Percentiles rank a stretch among this genome's conserved stretches.
phyloP scores from a whole-genome alignment of 2,329 filamentous ascomycete species.

The Colletotrichum sp. region DNA sequence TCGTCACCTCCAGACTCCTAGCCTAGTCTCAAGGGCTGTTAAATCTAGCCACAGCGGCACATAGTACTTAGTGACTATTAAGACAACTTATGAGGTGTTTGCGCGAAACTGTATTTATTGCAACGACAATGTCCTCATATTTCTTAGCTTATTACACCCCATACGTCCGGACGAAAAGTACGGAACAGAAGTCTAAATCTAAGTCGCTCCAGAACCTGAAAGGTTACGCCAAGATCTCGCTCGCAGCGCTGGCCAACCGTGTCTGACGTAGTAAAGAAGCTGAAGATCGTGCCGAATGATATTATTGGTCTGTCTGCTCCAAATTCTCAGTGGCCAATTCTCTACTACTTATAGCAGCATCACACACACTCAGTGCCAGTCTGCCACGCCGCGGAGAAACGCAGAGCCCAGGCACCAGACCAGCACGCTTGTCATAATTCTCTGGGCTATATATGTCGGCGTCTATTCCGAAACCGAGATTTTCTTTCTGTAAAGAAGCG shows the following conservation, averaged over 20 bases:
- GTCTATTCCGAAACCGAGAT: not conserved
- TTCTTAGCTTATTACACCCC: too few relatives aligned
- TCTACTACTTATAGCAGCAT: not conserved
- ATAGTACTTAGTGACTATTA: too few relatives aligned
- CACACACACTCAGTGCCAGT: fast-evolving
- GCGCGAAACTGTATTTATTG: too few relatives aligned
- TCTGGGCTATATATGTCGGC: fast-evolving
- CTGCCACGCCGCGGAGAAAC: not conserved
- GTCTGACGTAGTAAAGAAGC: too few relatives aligned
- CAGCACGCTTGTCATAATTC: not conserved
- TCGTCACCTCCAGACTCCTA: too few relatives aligned
- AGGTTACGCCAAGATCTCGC: not conserved
- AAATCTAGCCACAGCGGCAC: too few relatives aligned
- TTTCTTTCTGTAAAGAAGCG: not conserved
- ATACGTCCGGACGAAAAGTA: not conserved
- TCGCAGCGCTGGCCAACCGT: not conserved
- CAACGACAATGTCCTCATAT: too few relatives aligned
- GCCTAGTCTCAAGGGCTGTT: too few relatives aligned
- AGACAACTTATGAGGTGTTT: too few relatives aligned
- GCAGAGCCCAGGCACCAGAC: not conserved
- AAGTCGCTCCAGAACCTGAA: not conserved
- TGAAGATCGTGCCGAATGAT: too few relatives aligned
- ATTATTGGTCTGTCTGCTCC: not conserved
- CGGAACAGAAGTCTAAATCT: not conserved
- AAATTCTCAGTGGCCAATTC: not conserved